These are phyloP conservation scores for Gonium pectorale DNA, from an alignment of 139 green algal genomes.

Conservation along the genomic window DNA sequence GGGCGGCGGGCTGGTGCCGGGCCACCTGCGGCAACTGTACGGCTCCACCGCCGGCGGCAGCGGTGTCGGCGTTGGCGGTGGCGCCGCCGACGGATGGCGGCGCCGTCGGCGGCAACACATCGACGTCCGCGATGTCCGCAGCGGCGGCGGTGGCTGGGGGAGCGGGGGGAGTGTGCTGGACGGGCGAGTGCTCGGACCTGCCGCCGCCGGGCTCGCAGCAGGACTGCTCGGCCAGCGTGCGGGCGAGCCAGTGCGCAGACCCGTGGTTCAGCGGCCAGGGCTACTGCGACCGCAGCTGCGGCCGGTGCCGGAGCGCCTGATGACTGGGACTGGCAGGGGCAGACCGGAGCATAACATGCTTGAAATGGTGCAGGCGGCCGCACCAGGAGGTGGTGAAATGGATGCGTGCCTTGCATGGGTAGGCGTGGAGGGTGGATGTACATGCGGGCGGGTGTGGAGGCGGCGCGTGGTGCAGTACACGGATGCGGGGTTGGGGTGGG, in stretches of 20 bases:
- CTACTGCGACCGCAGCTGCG: slow-evolving; percentile 15
- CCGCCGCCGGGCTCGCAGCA: neutral
- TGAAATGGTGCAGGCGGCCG: too few relatives aligned
- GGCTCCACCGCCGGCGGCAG: neutral
- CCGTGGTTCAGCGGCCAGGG: neutral
- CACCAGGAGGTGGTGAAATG: too few relatives aligned
- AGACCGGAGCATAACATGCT: too few relatives aligned
- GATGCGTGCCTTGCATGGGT: too few relatives aligned
- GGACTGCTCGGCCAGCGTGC: neutral
- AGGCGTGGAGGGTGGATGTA: too few relatives aligned
- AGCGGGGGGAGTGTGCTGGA: neutral
- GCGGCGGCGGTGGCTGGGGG: neutral
- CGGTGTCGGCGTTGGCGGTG: neutral
- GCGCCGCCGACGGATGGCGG: too few relatives aligned
- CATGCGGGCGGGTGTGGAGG: too few relatives aligned
- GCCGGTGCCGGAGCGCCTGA: neutral
- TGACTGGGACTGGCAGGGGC: too few relatives aligned
- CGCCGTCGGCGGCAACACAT: too few relatives aligned
- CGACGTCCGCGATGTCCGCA: too few relatives aligned
- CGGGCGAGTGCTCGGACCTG: neutral
- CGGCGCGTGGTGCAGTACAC: too few relatives aligned
- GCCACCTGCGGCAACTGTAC: neutral
- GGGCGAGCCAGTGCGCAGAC: neutral
- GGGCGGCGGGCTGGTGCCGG: neutral
- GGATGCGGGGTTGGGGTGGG: too few relatives aligned